These are phyloP conservation scores for Apiotrichum sp. DNA, from an alignment of 1,284 basidiomycete genomes.

Conservation along the genomic window DNA sequence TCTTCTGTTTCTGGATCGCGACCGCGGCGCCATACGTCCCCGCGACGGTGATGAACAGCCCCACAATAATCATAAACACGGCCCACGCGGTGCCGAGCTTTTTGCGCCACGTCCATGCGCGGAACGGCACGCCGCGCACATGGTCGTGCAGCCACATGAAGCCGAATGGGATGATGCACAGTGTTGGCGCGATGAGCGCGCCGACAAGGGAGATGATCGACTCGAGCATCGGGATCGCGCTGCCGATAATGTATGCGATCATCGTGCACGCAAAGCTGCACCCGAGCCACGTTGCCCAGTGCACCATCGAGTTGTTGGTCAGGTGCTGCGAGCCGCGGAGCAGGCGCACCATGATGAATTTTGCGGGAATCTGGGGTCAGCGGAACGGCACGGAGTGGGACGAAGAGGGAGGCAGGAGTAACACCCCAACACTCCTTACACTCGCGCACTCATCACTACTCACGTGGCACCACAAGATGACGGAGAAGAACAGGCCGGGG, in stretches of 20 bases:
- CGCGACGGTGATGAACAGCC: constrained; percentile 27
- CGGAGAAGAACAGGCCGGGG: constrained; percentile 28
- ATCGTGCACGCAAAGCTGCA: constrained; percentile 17
- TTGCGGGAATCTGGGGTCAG: constrained; percentile 23
- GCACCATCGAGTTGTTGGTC: constrained; percentile 22
- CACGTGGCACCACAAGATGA: constrained; percentile 14
- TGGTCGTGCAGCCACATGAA: constrained; percentile 34
- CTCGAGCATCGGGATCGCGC: constrained; percentile 30
- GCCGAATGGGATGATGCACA: constrained; percentile 29
- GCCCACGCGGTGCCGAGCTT: constrained; percentile 12
- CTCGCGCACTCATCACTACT: too few species aligned
- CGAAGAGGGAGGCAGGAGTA: too few species aligned
- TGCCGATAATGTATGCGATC: constrained; percentile 34
- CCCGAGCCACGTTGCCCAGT: constrained; percentile 33
- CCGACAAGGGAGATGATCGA: constrained; percentile 32
- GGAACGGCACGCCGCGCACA: constrained; percentile 1
- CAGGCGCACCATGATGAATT: constrained; percentile 31
- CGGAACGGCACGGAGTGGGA: too few species aligned
- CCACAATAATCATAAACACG: constrained; percentile 20
- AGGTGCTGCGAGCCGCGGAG: constrained; percentile 31
- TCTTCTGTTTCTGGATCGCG: constrained; percentile 24
- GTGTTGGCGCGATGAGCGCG: constrained; percentile 30
- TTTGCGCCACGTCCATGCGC: background rate
- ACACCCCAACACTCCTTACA: too few species aligned
- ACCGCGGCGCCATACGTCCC: constrained; percentile 36